Base-by-base conservation (phyloP, 2,329 filamentous ascomycete species). In the Catunica adiposa region DNA sequence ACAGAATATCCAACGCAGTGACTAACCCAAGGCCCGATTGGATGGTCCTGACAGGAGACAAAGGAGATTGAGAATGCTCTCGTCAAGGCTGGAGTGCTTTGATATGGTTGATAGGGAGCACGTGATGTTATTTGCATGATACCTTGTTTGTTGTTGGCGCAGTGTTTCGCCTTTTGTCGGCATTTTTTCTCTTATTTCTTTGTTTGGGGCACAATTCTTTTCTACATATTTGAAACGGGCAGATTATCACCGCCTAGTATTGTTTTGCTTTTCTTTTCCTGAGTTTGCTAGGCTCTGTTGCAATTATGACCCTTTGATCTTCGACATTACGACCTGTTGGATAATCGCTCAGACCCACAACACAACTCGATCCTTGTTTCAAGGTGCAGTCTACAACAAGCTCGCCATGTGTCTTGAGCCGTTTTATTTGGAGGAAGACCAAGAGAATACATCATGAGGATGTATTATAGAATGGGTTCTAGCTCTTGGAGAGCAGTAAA, bases 401-500 rank as follows among this genome's bases (percentile, higher is more conserved):
- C n/a, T n/a, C n/a, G n/a, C n/a, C n/a, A n/a, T n/a, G n/a, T n/a
- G n/a, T n/a, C n/a, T n/a, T n/a, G n/a, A n/a, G n/a, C n/a, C n/a
- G n/a, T n/a, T n/a, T n/a, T 34, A 11, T 11, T 34, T 34, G 29
- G 5, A 11, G 11, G 11, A 11, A 34, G 11, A 34, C 5, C 29
- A 34, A 11, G 11, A 5, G 29, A 34, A 34, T 34, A 11, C 29
- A 5, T 34, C 11, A 34, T 5, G 29, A 5, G 29, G 29, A 34
- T 34, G 11, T 5, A 5, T 34, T 5, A 69, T 61, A 71, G 61
- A 48, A n/a, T 50, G n/a, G 59, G 67, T 64, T 68, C 66, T 68
- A 70, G 67, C 68, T 70, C 71, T 72, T 71, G 67, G 66, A 69
- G 65, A 66, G 66, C 69, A 66, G 67, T 69, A 65, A 67, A 72